phyloP scores from a whole-genome alignment of 108 stramenopile species.

The Pseudonitzschia pungens region DNA sequence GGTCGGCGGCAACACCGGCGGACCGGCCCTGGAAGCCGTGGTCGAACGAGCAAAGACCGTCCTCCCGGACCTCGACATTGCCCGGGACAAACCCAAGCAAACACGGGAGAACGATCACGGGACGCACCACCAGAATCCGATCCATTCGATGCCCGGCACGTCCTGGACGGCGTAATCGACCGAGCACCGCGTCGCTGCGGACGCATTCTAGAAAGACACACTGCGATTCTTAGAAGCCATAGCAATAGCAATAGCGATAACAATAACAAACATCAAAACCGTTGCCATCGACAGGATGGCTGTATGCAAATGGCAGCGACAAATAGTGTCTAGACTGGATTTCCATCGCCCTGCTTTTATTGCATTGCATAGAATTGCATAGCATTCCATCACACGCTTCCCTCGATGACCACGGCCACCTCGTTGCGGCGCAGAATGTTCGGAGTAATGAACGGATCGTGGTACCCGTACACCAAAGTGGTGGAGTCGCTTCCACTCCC shows the following conservation, averaged over 20 bases:
- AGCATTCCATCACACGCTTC: conserved; percentile 11
- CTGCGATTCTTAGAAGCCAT: no score
- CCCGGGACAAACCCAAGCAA: conserved; percentile 59
- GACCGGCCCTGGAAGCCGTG: conserved; percentile 43
- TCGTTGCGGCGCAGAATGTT: conserved; percentile 64
- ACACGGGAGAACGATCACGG: not conserved
- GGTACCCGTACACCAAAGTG: conserved; percentile 69
- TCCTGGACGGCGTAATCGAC: not conserved
- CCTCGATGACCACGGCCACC: conserved; percentile 58
- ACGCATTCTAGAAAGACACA: no score
- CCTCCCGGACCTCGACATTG: conserved; percentile 69
- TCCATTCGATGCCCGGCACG: not conserved
- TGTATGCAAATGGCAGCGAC: no score
- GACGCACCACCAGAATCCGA: not conserved
- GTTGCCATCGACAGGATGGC: no score
- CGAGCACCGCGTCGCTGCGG: no score
- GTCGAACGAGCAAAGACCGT: conserved; percentile 36
- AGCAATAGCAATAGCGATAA: no score
- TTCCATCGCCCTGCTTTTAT: no score
- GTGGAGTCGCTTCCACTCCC: conserved; percentile 35
- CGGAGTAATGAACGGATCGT: conserved; percentile 70
- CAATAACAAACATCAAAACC: no score
- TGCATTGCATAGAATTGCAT: no score
- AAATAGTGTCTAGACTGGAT: no score
- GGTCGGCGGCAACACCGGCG: conserved; percentile 71